Base-by-base conservation (phyloP, 2,329 filamentous ascomycete genomes). In the Fusarium denticulatum region DNA sequence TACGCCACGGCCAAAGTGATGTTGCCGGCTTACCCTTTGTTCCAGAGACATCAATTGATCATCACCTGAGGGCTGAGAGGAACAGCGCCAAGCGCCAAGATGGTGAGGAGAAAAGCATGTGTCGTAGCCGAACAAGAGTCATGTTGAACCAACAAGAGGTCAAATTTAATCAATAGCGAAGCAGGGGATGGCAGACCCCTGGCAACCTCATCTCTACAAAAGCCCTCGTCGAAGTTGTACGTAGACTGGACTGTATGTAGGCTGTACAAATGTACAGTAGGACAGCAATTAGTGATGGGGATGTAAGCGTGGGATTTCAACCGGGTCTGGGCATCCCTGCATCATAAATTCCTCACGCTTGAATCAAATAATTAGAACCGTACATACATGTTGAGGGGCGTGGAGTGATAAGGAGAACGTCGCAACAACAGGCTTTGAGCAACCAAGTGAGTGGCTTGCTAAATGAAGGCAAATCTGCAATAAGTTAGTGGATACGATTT, bases 401-500 rank as follows among this genome's bases (percentile, higher is more conserved):
- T 67, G 71, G 52, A 58, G 58, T 55, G 57, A 60, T 46, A 57
- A 64, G 26, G 59, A 61, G 36, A 53, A 64, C 47, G 36, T 69
- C 42, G 37, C 46, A 53, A 47, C 60, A 62, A 55, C 53, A 59
- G 50, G 58, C 50, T 57, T 63, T 45, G 53, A 56, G 42, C 40
- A 53, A 57, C 36, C 45, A 30, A 46, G 34, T 55, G 28, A 63
- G 64, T 75, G 72, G 74, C 65, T 76, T 77, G 72, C 60, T 71
- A 55, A 55, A 60, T 61, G 70, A 72, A 63, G 56, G 60, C 49
- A 76, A 75, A 56, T 45, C 49, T 56, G 28, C n/a, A 59, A 59
- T 59, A 36, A 50, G 42, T 59, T 59, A 62, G 75, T 77, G 75
- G 75, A 77, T 73, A 71, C 74, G 42, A 63, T 49, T n/a, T 71